Evolutionary conservation across 139 green algal species (phyloP).

Genomic region (Haematococcus lacustris): DNA sequence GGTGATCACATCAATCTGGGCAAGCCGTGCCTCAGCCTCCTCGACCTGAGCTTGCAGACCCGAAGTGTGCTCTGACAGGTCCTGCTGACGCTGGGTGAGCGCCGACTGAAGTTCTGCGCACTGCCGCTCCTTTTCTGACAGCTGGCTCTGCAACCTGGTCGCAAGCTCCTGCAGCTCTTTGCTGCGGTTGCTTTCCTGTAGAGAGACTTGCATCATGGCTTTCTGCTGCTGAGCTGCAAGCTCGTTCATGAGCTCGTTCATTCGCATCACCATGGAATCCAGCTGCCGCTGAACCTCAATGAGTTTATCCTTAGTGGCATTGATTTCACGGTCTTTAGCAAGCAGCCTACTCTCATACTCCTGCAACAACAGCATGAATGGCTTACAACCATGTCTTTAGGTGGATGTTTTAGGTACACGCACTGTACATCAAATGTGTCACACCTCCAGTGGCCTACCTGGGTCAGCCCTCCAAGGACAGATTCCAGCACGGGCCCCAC

Average conservation of each 20-base stretch:
- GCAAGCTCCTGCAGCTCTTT: not conserved
- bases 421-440: too few relatives aligned
- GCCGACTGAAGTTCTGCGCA: constrained; percentile 4
- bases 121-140: constrained; percentile 2
- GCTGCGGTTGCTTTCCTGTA: not conserved
- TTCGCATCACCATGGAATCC: not conserved
- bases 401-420: too few relatives aligned
- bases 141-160: constrained; percentile 11
- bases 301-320: constrained; percentile 25
- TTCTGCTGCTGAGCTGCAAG: constrained; percentile 19
- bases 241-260: constrained; percentile 18
- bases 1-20: not conserved
- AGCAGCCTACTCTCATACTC: constrained; percentile 82
- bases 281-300: constrained; percentile 5
- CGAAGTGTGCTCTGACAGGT: constrained; percentile 16
- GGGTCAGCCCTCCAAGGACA: constrained; percentile 63
- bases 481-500: constrained; percentile 66
- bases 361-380: constrained; percentile 10
- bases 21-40: not conserved
- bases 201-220: constrained; percentile 4
- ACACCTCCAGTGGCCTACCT: too few relatives aligned
- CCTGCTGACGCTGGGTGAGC: constrained; percentile 13
- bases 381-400: not conserved
- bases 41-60: constrained; percentile 13
- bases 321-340: constrained; percentile 70